Evolutionary conservation across 2,329 filamentous ascomycete genomes (phyloP), one percentile per base, ranked within the genome.

Genomic region (Lasiodiplodia theobromae): DNA sequence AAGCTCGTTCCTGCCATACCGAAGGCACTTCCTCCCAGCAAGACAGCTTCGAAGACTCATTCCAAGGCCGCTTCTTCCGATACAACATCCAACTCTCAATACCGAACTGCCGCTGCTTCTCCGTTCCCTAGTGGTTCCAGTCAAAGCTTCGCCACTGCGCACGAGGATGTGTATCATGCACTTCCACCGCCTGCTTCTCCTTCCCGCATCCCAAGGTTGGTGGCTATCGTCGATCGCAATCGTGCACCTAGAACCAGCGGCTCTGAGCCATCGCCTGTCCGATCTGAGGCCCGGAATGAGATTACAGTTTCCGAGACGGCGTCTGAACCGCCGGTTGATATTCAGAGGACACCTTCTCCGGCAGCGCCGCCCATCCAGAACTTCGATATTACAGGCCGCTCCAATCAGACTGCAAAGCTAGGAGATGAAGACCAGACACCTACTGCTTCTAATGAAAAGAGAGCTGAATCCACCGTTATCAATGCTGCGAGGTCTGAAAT

Each of bases 71-170:
- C 25, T 10, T 64, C 60, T 1, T 52, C 47, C 4, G 47, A 40
- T 25, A 38, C 28, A 3, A 40, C 54, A 2, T 52, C 44, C 16
- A 38, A 28, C 6, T 38, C 47, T 38, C 60, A 64, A 7, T 47
- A 31, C 21, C 34, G 56, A 6, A 66, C 49, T 14, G 63, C 63
- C 16, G 34, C 21, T 12, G 34, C 14, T 8, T 66, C 63, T 11
- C 63, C 63, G 11, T 54, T 56, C 11, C 63, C 49, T 3, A 66
- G 51, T 18, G 54, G 31, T 37, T 66, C 63, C 5, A 66, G 37
- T 10, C 63, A 54, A 23, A 56, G 63, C 23, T 66, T 56, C 5
- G 63, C 34, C 12, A 31, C 63, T 31, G 63, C 49, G 11, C 23
- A 25, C 3, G 63, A 66, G 4, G 63, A 66, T 4, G 23, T 21